Evolutionary conservation across 148 eudicot genomes (phyloP), one percentile per base, ranked within the genome.

Genomic region (Drosera capensis): DNA sequence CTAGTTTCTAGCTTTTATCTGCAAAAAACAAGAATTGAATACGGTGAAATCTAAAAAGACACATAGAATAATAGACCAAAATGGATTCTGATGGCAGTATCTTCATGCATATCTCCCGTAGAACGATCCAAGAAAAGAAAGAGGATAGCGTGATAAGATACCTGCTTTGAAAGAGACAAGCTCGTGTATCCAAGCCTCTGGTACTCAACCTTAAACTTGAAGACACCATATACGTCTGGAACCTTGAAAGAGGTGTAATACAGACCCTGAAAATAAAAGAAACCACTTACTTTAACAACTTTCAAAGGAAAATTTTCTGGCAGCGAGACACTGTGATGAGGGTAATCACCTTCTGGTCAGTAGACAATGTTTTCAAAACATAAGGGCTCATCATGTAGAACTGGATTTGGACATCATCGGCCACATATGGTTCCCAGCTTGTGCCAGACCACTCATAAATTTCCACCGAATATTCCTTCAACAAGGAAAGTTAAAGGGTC

Each of bases 351-450:
- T 34, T 34, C 38, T 34, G 38, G n/a, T 34, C 14, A 34, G 38
- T 78, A 29, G 87, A 71, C 35, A 86, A 46, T 19, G 84, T 75
- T 65, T 78, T 86, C 66, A 86, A 58, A n/a, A 86, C 93, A 68
- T 78, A 86, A 52, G 96, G 96, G 64, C 96, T 86, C 93, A 86
- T 86, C 87, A 82, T 73, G 67, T 73, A 86, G 60, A 78, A 76
- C 60, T 78, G 80, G 31, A 78, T 57, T 55, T 75, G 84, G 13
- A 75, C 72, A 42, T 75, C 86, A 58, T 73, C 40, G 7, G 84
- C 65, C 52, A 67, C 72, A 50, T 86, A 75, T 57, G 96, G 96
- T 63, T 72, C 77, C 96, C 96, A 86, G 48, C 75, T 78, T 28
- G 66, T 57, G 17, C 96, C 96, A 50, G 93, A 71, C 96, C 96